Base-by-base conservation (phyloP, 495 filamentous ascomycete species). In the Clohesyomyces aquaticus region DNA sequence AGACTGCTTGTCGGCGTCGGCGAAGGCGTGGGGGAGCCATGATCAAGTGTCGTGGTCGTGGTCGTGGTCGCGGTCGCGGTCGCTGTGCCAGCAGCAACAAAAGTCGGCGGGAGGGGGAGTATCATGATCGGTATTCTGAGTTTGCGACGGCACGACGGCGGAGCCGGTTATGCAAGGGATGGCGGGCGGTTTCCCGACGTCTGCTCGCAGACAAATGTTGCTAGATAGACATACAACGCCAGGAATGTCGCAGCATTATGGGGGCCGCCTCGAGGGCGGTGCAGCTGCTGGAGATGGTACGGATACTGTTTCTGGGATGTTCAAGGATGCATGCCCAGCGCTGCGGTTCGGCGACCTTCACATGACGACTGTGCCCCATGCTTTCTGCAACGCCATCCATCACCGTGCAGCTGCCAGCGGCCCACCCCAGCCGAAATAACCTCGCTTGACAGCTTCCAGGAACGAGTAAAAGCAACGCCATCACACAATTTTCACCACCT, bases 51-150 rank as follows among this genome's bases (percentile, higher is more conserved):
- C 1, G 47, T n/a, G 6, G 61, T n/a, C n/a, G n/a, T n/a, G n/a
- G n/a, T n/a, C n/a, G n/a, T n/a, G n/a, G n/a, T n/a, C n/a, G n/a
- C n/a, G n/a, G n/a, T n/a, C n/a, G n/a, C n/a, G n/a, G n/a, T 69
- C 28, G 66, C 62, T 59, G 61, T 29, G 61, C 66, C 66, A 26
- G 66, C 61, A 61, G 53, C 67, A 48, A 59, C 65, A 57, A 11
- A 27, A 11, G 11, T 3, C n/a, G 49, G 49, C 9, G 56, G 63
- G 3, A 66, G 41, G 25, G 42, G 63, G 3, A 66, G 41, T 23
- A 50, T 38, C 63, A 66, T 66, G 27, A 42, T 54, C 16, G 12
- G 48, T 43, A 4, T 38, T 14, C 50, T 19, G 52, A n/a, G 52
- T 22, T 22, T 52, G 43, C 43, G 23, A 28, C 32, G 45, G 19